Percentiles rank a stretch among this genome's conserved stretches.
Conservation (phyloP, 768 basidiomycete genomes). For the Naganishia friedmannii region DNA sequence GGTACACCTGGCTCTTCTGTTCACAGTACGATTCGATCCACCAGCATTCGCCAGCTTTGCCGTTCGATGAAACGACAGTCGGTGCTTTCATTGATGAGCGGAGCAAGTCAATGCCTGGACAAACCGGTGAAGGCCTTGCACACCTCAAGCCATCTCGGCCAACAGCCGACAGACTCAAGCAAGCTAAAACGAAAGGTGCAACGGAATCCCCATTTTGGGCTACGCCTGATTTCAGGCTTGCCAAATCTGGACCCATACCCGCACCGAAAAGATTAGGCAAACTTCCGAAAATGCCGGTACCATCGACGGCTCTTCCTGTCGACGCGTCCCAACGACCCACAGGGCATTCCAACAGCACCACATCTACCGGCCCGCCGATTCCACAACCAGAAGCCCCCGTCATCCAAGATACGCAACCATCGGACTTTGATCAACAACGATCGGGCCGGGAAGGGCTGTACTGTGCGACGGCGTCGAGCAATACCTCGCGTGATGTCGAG, state of each 20-base stretch:
- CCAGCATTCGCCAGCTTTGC: neutral
- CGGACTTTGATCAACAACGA: neutral
- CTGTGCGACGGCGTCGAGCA: neutral
- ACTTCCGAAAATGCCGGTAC: neutral
- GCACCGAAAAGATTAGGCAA: neutral
- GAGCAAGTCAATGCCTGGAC: neutral
- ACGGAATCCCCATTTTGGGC: constrained; percentile 5
- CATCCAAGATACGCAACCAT: neutral
- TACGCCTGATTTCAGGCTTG: neutral
- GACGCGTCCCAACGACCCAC: neutral
- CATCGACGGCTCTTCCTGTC: neutral
- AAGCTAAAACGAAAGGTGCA: neutral
- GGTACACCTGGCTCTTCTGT: constrained; percentile 19
- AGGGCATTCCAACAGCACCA: neutral
- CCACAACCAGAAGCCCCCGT: neutral
- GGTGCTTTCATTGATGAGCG: constrained; percentile 5
- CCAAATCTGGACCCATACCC: neutral
- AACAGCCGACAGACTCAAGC: neutral
- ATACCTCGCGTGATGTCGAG: neutral
- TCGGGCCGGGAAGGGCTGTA: neutral
- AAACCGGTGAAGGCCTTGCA: constrained; percentile 4
- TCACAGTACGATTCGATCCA: neutral
- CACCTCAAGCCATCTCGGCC: neutral
- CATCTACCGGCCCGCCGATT: neutral
- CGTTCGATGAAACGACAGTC: constrained; percentile 1